Evolutionary conservation across 1,139 yeast species (phyloP), one percentile per base, ranked within the genome.

Genomic region (Debaryomyces sp.): DNA sequence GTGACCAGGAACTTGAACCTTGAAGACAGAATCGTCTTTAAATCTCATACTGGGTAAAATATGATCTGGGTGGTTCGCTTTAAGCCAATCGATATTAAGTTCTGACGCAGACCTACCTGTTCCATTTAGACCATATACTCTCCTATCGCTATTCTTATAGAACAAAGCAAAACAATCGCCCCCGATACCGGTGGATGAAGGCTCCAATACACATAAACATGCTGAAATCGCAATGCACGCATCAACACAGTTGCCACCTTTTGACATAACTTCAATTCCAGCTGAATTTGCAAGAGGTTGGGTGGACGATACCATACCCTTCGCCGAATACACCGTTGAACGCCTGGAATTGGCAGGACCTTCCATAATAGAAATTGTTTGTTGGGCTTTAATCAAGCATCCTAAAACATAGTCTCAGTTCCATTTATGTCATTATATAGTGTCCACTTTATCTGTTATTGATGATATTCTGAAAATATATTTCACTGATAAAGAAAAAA

Each of bases 211-310:
- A 52, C 86, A 80, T 39, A 89, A 71, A 7, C 85, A 88, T 5
- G 95, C 94, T 6, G 91, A 82, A 27, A 85, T 82, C 0, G 94
- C 95, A 30, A 89, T 87, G 8, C 89, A 85, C 1, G 96, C 96
- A 61, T 82, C 85, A 9, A 89, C 89, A 48, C 92, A 87, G 62
- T 88, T 89, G 1, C 96, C 96, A 3, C 96, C 96, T 50, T 72
- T 70, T 22, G 80, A 81, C 18, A 89, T 73, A 38, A 88, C 79
- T 58, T 77, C 75, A 38, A 85, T 61, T 1, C 94, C 96, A 0
- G 91, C 94, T 2, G 89, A 82, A 49, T 84, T 82, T 32, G 96
- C 96, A 43, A 86, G 67, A 0, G 94, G 89, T 65, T 89, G 96
- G 0, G 91, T 73, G 1, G 92, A 84, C 1, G 90, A 77, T 2